Conservation (phyloP, 2,329 filamentous ascomycete species). For the Penicillium expansum region DNA sequence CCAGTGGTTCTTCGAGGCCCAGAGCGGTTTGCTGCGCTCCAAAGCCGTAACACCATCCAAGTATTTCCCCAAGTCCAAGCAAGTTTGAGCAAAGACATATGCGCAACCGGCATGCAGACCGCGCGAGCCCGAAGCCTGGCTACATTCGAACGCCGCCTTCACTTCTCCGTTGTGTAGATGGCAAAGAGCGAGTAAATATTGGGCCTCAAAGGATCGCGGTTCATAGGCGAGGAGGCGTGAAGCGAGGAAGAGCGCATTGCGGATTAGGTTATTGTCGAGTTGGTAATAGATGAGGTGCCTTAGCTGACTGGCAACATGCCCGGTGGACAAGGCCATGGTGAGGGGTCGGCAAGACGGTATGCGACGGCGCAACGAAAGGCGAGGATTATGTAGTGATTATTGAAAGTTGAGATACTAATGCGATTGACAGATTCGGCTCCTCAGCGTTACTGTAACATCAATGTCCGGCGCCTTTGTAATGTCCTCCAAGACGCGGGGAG, state of each 20-base stretch:
- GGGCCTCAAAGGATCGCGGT: slow-evolving; percentile 72
- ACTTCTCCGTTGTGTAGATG: slow-evolving; percentile 78
- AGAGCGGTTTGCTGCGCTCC: slow-evolving; percentile 75
- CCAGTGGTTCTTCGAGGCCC: slow-evolving; percentile 72
- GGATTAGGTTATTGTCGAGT: slow-evolving; percentile 83
- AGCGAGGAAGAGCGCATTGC: slow-evolving; percentile 92
- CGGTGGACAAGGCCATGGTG: slow-evolving; percentile 55
- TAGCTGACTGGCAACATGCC: slow-evolving; percentile 59
- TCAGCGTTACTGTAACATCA: slow-evolving; percentile 17
- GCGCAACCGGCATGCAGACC: slow-evolving; percentile 80
- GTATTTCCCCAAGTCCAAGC: slow-evolving; percentile 72
- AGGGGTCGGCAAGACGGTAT: slow-evolving; percentile 12
- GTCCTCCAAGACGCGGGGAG: slow-evolving; percentile 21
- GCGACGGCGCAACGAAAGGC: slow-evolving; percentile 1
- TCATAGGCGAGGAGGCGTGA: slow-evolving; percentile 84
- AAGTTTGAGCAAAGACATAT: slow-evolving; percentile 89
- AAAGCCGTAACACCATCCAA: slow-evolving; percentile 79
- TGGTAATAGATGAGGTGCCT: slow-evolving; percentile 67
- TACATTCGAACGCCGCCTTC: slow-evolving; percentile 81
- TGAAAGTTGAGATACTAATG: slow-evolving; percentile 1
- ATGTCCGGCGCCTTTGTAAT: slow-evolving; percentile 5
- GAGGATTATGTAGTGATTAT: background rate
- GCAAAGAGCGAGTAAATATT: slow-evolving; percentile 79
- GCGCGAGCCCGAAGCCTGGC: slow-evolving; percentile 67
- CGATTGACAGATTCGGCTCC: slow-evolving; percentile 4